Base-by-base conservation (phyloP, 2,329 filamentous ascomycete species). In the Elsinoe ampelina region DNA sequence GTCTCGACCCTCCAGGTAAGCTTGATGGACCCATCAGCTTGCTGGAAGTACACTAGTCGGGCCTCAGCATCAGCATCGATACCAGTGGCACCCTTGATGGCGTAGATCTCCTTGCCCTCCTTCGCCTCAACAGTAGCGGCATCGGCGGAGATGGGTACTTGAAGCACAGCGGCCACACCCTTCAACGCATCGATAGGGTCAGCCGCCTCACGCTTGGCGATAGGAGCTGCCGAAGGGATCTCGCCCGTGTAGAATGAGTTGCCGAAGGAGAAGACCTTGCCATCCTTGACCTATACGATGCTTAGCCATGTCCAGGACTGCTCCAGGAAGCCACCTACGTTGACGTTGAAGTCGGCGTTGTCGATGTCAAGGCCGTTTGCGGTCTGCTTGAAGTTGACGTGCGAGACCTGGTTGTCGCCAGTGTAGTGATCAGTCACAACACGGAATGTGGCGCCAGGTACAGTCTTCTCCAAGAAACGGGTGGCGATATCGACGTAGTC, bases 311-410 rank as follows among this genome's bases (percentile, higher is more conserved):
- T n/a, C n/a, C n/a, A n/a, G n/a, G n/a, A n/a, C n/a, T n/a, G n/a
- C n/a, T n/a, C n/a, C n/a, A n/a, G n/a, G n/a, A n/a, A n/a, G n/a
- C n/a, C n/a, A n/a, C n/a, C n/a, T n/a, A 82, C 78, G 60, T 83
- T 83, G 48, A 83, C 77, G 54, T 82, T 81, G 63, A 82, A 80
- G 63, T 81, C 78, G 1, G 77, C 78, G 62, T 83, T 83, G 62
- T 82, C 80, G 58, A 84, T 76, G 59, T 83, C 80, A 20, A 83
- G 65, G 1, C 76, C 80, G 55, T 82, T 77, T 5, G 72, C 69
- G 0, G 79, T 82, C 68, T 83, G 81, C 67, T 78, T 80, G 64
- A 83, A 80, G 65, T 81, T 75, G 60, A 82, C 78, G 62, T 83
- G 80, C 0, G 72, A 73, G 58, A 83, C 71, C 7, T 80, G 79